A percentile compares a stretch with the other conserved stretches of the same genome.
Conservation (phyloP, 441 rosid species). For the Raphanus hybrid region DNA sequence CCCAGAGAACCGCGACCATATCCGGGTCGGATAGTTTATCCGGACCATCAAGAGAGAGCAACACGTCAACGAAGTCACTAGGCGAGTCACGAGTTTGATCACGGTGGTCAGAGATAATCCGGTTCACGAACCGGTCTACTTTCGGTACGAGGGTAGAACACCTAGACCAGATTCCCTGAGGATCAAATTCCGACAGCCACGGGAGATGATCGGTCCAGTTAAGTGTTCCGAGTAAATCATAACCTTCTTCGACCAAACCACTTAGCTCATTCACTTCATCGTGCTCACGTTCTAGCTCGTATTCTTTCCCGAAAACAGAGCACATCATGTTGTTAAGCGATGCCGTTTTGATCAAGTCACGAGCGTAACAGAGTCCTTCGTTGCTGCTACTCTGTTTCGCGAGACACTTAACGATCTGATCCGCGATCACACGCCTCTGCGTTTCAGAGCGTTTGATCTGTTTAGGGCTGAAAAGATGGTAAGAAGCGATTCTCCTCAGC, state of each 20-base stretch:
- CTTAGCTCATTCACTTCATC: slow-evolving; percentile 57
- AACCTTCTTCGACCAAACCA: slow-evolving; percentile 78
- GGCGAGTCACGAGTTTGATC: slow-evolving; percentile 34
- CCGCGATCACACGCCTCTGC: slow-evolving; percentile 56
- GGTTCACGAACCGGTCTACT: slow-evolving; percentile 72
- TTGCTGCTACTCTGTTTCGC: slow-evolving; percentile 16
- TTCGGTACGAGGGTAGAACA: slow-evolving; percentile 72
- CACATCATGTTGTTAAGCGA: slow-evolving; percentile 91
- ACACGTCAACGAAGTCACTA: slow-evolving; percentile 76
- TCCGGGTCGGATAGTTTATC: slow-evolving; percentile 71
- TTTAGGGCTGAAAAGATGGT: slow-evolving; percentile 74
- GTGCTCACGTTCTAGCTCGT: slow-evolving; percentile 46
- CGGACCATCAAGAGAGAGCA: slow-evolving; percentile 65
- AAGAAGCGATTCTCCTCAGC: slow-evolving; percentile 65
- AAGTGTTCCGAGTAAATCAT: slow-evolving; percentile 67
- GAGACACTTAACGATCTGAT: slow-evolving; percentile 52
- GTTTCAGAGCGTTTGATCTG: slow-evolving; percentile 65
- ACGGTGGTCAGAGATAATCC: slow-evolving; percentile 66
- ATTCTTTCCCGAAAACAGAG: slow-evolving; percentile 76
- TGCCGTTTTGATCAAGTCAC: slow-evolving; percentile 70
- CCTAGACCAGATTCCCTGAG: slow-evolving; percentile 70
- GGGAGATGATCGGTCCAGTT: slow-evolving; percentile 89
- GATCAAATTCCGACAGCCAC: slow-evolving; percentile 72
- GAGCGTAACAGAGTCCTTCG: slow-evolving; percentile 45
- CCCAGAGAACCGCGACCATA: slow-evolving; percentile 91